phyloP scores from a whole-genome alignment of 2,329 filamentous ascomycete species.

The Fusarium sp. region DNA sequence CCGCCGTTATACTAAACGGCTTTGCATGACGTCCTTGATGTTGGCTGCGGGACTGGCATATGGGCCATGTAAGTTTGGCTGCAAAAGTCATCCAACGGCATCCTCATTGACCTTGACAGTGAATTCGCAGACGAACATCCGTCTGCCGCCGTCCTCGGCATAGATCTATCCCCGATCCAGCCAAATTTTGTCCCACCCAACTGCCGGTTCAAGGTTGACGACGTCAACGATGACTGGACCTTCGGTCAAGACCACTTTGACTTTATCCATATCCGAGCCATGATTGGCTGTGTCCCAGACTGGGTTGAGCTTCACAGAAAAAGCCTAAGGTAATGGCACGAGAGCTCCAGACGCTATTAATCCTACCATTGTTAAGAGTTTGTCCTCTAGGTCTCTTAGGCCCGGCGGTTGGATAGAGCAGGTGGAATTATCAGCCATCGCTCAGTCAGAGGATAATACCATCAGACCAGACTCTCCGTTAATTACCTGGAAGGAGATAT shows the following conservation, averaged over 20 bases:
- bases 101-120: neutral
- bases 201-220: neutral
- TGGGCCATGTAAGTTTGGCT: neutral
- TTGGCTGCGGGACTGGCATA: neutral
- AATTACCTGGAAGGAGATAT: neutral
- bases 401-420: neutral
- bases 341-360: neutral
- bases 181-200: neutral
- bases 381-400: neutral
- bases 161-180: neutral
- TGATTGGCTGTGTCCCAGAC: neutral
- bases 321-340: neutral
- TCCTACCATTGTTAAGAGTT: neutral
- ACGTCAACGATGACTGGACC: neutral
- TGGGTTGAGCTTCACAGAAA: neutral
- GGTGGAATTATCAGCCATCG: neutral
- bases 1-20: neutral
- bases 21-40: neutral
- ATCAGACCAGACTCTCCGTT: neutral
- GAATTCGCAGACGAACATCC: conserved; percentile 1
- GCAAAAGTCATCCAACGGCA: neutral
- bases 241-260: neutral
- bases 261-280: neutral
- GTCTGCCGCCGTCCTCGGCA: neutral
- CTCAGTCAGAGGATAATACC: neutral